phyloP scores from a whole-genome alignment of 1,284 basidiomycete genomes.

The Rhodotorula sp. region DNA sequence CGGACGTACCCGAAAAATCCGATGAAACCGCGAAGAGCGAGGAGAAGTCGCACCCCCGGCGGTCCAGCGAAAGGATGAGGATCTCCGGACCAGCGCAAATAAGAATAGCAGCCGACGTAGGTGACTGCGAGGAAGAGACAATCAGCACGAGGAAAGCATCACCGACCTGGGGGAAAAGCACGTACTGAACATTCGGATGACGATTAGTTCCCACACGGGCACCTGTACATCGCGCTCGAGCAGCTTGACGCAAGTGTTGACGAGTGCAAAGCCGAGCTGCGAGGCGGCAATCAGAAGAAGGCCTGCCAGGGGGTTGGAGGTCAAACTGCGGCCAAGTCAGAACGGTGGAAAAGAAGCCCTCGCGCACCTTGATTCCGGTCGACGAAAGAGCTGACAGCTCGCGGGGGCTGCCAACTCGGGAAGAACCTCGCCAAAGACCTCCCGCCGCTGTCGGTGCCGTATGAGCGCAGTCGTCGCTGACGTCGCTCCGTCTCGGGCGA shows the following conservation, averaged over 20 bases:
- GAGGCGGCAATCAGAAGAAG: conserved; percentile 28
- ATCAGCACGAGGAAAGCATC: too few relatives aligned
- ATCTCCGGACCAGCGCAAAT: conserved; percentile 21
- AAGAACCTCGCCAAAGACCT: neutral
- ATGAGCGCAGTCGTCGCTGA: conserved; percentile 7
- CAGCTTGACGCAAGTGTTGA: conserved; percentile 36
- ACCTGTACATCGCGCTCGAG: conserved; percentile 28
- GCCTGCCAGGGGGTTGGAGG: conserved; percentile 5
- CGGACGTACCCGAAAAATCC: conserved; percentile 44
- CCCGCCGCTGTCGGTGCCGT: neutral
- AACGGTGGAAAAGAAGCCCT: neutral
- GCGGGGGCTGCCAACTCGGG: neutral
- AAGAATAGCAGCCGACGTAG: conserved; percentile 21
- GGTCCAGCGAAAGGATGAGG: conserved; percentile 41
- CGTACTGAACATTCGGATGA: conserved; percentile 37
- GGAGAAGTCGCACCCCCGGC: conserved; percentile 35
- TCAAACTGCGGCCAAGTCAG: neutral
- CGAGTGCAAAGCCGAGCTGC: conserved; percentile 27
- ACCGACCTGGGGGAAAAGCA: too few relatives aligned
- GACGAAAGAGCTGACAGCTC: neutral
- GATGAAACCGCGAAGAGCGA: conserved; percentile 40
- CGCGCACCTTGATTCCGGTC: conserved; percentile 25
- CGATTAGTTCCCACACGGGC: conserved; percentile 41
- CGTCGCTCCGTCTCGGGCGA: conserved; percentile 5
- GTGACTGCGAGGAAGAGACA: conserved; percentile 20